phyloP scores from a whole-genome alignment of 148 eudicot species.

The Fagopyrum esculentum region DNA sequence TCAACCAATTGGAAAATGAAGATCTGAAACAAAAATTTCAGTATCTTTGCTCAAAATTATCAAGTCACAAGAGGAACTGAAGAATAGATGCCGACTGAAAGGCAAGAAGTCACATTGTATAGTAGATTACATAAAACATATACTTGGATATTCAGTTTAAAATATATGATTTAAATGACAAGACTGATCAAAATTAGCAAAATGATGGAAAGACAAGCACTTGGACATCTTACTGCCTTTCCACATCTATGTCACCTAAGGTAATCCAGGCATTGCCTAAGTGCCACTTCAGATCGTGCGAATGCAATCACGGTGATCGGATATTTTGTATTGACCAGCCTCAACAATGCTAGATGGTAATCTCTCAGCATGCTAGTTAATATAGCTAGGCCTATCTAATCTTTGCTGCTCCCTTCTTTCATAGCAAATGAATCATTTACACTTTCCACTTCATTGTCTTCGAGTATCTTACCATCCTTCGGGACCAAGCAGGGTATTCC shows the following conservation, averaged over 20 bases:
- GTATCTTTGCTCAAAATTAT: too few species aligned
- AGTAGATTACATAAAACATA: too few species aligned
- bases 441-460: constrained; percentile 25
- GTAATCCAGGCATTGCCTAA: too few species aligned
- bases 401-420: constrained; percentile 8
- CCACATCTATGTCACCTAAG: too few species aligned
- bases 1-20: neutral
- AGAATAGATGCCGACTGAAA: too few species aligned
- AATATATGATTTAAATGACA: too few species aligned
- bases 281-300: neutral
- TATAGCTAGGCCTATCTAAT: neutral
- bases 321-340: neutral
- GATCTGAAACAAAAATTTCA: neutral
- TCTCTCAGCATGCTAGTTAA: neutral
- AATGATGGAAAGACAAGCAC: too few species aligned
- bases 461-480: constrained; percentile 71
- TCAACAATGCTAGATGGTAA: neutral
- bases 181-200: too few species aligned
- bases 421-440: constrained; percentile 14
- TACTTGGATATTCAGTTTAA: too few species aligned
- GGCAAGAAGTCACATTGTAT: too few species aligned
- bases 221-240: too few species aligned
- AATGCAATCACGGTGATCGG: neutral
- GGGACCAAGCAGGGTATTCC: constrained; percentile 91
- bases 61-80: too few species aligned